Base-by-base conservation (phyloP, 345 rosid genomes). In the Pistacia integerrima region DNA sequence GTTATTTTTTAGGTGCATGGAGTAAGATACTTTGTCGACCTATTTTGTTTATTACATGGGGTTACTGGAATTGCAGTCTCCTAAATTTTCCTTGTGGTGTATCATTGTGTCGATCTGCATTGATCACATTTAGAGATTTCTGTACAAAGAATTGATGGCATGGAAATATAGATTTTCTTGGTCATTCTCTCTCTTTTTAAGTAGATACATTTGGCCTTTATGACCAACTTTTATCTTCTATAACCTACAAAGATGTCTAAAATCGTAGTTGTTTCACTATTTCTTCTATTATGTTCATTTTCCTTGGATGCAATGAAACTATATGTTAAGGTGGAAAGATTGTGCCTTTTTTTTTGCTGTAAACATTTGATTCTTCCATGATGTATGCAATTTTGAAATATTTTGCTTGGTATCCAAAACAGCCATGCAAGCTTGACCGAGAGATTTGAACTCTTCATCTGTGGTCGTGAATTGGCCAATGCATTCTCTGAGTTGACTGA, bases 401-500 rank as follows among this genome's bases (percentile, higher is more conserved):
- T 44, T 14, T 46, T 41, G 13, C 52, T 76, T 3, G 33, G 46
- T 67, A 36, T 54, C 80, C 49, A 65, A 64, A 74, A 64, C 76
- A 93, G 97, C 74, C 81, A 68, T 72, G 79, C 78, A 77, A 87
- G 97, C 77, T 90, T 96, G 89, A 91, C 97, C 14, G 99, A 93
- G 86, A 90, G 97, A 85, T 96, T 96, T 77, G 97, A 96, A 85
- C 93, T 96, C 72, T 96, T 96, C 84, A 90, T 96, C 11, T 92
- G 97, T 36, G 97, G 99, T 70, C 97, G 97, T 58, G 99, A 96
- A 84, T 79, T 93, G 87, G 99, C 98, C 68, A 96, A 96, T 73
- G 98, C 97, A 81, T 96, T 96, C 76, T 93, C 97, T 63, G 99
- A 93, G 84, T 79, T 92, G 80, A 96, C 98, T 55, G 98, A 96